These are phyloP conservation scores for Mycena latifolia DNA, from an alignment of 768 basidiomycete genomes.

Conservation along the genomic window DNA sequence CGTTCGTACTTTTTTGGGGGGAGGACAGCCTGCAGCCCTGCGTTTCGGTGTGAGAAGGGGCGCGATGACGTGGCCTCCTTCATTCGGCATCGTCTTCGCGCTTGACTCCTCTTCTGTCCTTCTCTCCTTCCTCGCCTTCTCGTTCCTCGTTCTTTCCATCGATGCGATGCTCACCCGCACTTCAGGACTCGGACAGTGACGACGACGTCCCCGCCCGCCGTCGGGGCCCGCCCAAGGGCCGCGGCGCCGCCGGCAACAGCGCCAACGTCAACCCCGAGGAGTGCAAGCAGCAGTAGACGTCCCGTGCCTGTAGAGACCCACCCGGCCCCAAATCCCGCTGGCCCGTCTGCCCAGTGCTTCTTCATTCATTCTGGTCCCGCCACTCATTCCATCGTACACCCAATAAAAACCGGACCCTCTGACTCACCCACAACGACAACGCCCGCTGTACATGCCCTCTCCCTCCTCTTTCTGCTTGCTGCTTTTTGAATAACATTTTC, in stretches of 20 bases:
- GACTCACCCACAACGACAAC: not conserved
- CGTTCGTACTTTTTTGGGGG: not conserved
- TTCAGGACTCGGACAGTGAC: slow-evolving; percentile 79
- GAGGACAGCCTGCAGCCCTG: too few relatives aligned
- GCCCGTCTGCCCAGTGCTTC: not conserved
- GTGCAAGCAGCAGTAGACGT: slow-evolving; percentile 95
- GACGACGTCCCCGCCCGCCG: slow-evolving; percentile 71
- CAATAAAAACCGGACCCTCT: not conserved
- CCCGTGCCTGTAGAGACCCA: too few relatives aligned
- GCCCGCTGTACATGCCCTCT: slow-evolving; percentile 3
- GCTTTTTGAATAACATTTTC: not conserved
- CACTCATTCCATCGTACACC: not conserved
- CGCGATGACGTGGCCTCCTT: not conserved
- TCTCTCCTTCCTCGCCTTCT: slow-evolving; percentile 12
- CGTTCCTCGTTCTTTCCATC: too few relatives aligned
- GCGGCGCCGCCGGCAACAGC: slow-evolving; percentile 53
- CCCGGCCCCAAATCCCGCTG: not conserved
- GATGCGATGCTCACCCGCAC: slow-evolving; percentile 20
- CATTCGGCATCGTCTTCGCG: not conserved
- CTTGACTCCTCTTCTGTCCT: slow-evolving; percentile 7
- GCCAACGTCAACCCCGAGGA: slow-evolving; percentile 81
- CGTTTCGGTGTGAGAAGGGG: too few relatives aligned
- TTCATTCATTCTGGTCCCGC: not conserved
- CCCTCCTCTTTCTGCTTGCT: not conserved
- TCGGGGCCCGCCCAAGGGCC: slow-evolving; percentile 70